Evolutionary conservation across 2,329 filamentous ascomycete genomes (phyloP), one percentile per base, ranked within the genome.

Genomic region (Chalaropsis thielavioides): DNA sequence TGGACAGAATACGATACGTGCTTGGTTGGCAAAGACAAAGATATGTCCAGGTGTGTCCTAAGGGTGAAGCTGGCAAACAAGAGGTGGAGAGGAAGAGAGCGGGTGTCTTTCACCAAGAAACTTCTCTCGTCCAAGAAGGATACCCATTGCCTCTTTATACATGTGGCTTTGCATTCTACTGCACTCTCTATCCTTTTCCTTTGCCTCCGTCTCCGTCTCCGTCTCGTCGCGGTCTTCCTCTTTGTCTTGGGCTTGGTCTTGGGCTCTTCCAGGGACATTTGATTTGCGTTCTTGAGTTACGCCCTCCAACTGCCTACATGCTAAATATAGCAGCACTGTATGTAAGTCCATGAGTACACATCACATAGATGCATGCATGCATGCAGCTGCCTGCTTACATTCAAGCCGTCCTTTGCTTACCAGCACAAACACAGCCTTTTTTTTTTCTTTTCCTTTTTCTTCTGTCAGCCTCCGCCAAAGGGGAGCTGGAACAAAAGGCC

Each of bases 1-100:
- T 51, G 24, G 19, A 11, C 24, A 64, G n/a, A 27, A 17, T 13
- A 62, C n/a, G 41, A 27, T 63, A 69, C 69, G 69, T 69, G 70
- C 67, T 69, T 69, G 64, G 69, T 62, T 27, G 61, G 62, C 49
- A 54, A 62, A 51, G 44, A 35, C 35, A 11, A 49, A 6, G 0
- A 5, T 38, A 43, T 51, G 22, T 19, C 38, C 15, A 41, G 3
- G 58, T 24, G 31, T 15, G 31, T 24, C 15, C 15, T 35, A 17
- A 15, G 3, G 31, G 51, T 56, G 51, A 56, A 56, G 51, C 5
- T 6, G n/a, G 51, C 1, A 22, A 22, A 56, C 13, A 19, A 44
- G 40, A 10, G 24, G 38, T 41, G 10, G n/a, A 61, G 58, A 61
- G 10, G 58, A 19, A 4, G 58, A 22, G 24, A 13, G 17, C 22